Evolutionary conservation across 805 yeast species (phyloP).

Genomic region (Pichia nakasei): DNA sequence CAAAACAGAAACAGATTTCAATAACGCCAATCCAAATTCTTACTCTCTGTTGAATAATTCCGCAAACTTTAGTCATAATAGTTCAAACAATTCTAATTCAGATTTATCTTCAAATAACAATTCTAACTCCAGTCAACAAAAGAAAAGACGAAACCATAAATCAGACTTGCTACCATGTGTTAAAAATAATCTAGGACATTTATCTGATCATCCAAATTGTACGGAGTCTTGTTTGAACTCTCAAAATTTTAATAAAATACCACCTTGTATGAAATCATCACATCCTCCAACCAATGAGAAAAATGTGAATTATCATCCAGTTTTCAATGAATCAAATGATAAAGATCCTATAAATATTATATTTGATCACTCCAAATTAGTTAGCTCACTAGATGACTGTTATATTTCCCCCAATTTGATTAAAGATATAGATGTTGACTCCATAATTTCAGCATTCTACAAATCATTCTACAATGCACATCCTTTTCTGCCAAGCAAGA

Average conservation of each 20-base stretch:
- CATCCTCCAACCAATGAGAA: constrained; percentile 3
- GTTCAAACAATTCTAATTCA: not conserved
- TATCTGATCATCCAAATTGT: constrained; percentile 17
- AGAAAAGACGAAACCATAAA: not conserved
- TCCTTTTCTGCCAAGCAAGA: constrained; percentile 38
- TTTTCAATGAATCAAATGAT: constrained; percentile 25
- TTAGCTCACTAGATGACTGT: constrained; percentile 14
- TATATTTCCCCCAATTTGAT: constrained; percentile 24
- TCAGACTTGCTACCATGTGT: constrained; percentile 24
- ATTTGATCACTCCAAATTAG: constrained; percentile 17
- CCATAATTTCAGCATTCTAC: constrained; percentile 28
- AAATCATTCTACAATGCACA: constrained; percentile 33
- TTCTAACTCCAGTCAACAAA: not conserved
- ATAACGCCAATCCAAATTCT: not conserved
- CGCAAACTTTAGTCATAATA: not conserved
- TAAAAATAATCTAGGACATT: constrained; percentile 16
- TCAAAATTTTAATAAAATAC: constrained; percentile 20
- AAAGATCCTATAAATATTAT: constrained; percentile 17
- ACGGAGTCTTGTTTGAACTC: constrained; percentile 20
- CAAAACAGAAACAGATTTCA: not conserved
- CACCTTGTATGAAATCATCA: constrained; percentile 22
- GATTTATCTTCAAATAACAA: not conserved
- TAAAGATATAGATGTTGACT: constrained; percentile 19
- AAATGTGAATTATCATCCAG: constrained; percentile 22
- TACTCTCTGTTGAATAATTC: not conserved